phyloP scores from a whole-genome alignment of 2,329 filamentous ascomycete genomes.

The Fusarium sp. region DNA sequence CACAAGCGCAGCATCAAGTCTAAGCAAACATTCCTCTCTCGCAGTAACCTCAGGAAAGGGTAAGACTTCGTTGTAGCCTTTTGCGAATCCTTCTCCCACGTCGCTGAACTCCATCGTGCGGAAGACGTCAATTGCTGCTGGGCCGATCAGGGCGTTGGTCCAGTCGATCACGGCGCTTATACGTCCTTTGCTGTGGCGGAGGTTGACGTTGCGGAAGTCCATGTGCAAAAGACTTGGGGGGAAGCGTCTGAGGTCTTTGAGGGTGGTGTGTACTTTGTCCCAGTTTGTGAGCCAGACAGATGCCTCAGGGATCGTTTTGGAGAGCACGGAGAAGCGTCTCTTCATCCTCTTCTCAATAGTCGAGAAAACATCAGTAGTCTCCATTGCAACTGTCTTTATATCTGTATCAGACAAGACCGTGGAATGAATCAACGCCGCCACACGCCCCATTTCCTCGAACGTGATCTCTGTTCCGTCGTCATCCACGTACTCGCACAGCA shows the following conservation, averaged over 20 bases:
- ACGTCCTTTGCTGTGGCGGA: not conserved
- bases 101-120: constrained; percentile 16
- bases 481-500: constrained; percentile 22
- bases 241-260: not conserved
- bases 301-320: not conserved
- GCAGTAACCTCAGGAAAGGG: accelerated
- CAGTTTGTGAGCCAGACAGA: constrained; percentile 5
- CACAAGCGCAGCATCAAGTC: constrained; percentile 22
- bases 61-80: accelerated
- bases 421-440: constrained; percentile 14
- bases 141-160: constrained; percentile 18
- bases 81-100: not conserved
- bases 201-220: constrained; percentile 27
- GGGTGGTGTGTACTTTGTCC: not conserved
- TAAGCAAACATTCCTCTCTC: not conserved
- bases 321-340: constrained; percentile 4
- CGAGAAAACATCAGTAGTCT: not conserved
- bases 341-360: constrained; percentile 14
- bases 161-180: constrained; percentile 22
- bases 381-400: not conserved
- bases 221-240: constrained; percentile 10
- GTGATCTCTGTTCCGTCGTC: constrained; percentile 7
- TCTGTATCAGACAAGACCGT: accelerated
- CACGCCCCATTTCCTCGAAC: constrained; percentile 8
- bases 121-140: constrained; percentile 14